phyloP scores from a whole-genome alignment of 768 basidiomycete species.

The Serendipita vermifera region DNA sequence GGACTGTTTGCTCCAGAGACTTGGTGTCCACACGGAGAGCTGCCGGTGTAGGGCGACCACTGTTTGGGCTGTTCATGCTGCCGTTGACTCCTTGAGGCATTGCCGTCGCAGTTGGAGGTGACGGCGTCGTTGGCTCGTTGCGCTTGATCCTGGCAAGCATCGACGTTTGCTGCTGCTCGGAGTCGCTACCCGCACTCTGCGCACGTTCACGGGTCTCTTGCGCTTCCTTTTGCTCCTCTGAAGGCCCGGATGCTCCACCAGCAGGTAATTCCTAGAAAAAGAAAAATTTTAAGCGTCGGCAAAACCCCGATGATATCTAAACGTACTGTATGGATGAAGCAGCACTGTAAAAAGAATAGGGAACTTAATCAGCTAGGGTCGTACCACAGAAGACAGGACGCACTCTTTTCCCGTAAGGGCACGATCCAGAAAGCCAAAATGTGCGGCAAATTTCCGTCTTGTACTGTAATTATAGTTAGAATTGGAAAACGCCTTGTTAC shows the following conservation, averaged over 20 bases:
- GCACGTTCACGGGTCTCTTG: constrained; percentile 29
- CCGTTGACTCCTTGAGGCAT: not conserved
- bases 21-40: constrained; percentile 27
- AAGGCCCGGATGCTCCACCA: constrained; percentile 35
- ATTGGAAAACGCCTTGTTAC: constrained; percentile 2
- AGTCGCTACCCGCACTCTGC: constrained; percentile 63
- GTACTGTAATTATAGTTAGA: constrained; percentile 39
- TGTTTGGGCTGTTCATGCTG: not conserved
- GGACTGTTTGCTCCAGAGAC: constrained; percentile 61
- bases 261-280: constrained; percentile 29
- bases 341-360: constrained; percentile 33
- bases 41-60: not conserved
- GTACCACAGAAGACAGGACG: not conserved
- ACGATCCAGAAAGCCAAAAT: constrained; percentile 89
- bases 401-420: constrained; percentile 71
- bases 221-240: constrained; percentile 27
- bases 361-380: not conserved
- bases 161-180: constrained; percentile 58
- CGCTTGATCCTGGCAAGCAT: constrained; percentile 56
- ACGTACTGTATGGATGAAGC: constrained; percentile 85
- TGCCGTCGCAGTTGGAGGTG: not conserved
- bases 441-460: constrained; percentile 94
- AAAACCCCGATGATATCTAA: constrained; percentile 44
- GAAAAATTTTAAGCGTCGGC: constrained; percentile 21
- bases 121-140: constrained; percentile 27